phyloP scores from a whole-genome alignment of 352 stramenopile species.

The Phytophthora sojae region DNA sequence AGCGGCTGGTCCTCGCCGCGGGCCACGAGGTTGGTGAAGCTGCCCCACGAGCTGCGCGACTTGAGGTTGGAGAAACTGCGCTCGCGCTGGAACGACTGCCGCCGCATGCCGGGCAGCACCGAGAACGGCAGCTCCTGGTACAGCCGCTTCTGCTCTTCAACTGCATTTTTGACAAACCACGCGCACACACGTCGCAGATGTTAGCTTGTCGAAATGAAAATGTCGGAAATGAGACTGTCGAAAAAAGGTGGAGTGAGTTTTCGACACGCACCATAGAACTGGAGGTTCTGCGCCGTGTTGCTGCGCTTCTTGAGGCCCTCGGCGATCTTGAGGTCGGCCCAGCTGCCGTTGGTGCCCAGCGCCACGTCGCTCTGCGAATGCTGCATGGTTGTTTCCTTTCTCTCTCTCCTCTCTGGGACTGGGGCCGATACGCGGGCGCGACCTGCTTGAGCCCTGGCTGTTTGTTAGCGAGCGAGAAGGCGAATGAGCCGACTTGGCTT shows the following conservation, averaged over 20 bases:
- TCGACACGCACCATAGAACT: conserved; percentile 66
- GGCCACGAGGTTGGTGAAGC: conserved; percentile 60
- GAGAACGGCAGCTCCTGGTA: conserved; percentile 81
- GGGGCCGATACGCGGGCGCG: too few relatives aligned
- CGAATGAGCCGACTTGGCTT: conserved; percentile 31
- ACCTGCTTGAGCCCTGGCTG: too few relatives aligned
- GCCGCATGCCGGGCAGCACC: conserved; percentile 72
- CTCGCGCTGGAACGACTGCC: conserved; percentile 77
- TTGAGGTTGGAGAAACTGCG: conserved; percentile 78
- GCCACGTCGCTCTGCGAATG: conserved; percentile 77
- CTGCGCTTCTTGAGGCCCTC: conserved; percentile 81
- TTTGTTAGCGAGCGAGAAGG: conserved; percentile 18
- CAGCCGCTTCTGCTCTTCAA: conserved; percentile 76
- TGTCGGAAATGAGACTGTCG: neutral
- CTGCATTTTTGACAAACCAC: conserved; percentile 31
- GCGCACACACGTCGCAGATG: conserved; percentile 15
- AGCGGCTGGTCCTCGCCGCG: conserved; percentile 79
- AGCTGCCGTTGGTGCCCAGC: conserved; percentile 69
- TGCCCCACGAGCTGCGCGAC: conserved; percentile 63
- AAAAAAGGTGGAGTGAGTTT: neutral
- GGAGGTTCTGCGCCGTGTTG: conserved; percentile 81
- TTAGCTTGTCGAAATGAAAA: neutral
- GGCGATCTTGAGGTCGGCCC: conserved; percentile 71
- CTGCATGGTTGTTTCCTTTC: conserved; percentile 47
- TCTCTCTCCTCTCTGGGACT: neutral